Conservation (phyloP, 2,329 filamentous ascomycete genomes). For the Arthrobotrys iridis region DNA sequence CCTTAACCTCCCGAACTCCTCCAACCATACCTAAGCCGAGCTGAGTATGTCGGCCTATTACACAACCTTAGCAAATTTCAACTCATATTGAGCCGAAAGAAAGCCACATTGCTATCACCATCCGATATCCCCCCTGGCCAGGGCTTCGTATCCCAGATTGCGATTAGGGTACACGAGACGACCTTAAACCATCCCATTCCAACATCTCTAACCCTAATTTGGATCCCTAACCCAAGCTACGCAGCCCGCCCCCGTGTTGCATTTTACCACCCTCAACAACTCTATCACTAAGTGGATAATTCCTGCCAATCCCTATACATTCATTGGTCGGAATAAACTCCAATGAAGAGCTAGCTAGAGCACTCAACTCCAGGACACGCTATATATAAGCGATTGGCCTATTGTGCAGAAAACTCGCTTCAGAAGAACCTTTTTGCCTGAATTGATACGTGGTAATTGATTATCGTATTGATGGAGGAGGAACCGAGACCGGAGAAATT, state of each 20-base stretch:
- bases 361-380: too few relatives aligned
- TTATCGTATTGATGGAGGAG: neutral
- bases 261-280: conserved; percentile 4
- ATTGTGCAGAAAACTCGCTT: conserved; percentile 16
- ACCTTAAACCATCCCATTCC: neutral
- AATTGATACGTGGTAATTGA: conserved; percentile 21
- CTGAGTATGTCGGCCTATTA: neutral
- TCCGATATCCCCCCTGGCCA: neutral
- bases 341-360: neutral
- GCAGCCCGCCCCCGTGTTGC: neutral
- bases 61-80: neutral
- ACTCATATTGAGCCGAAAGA: neutral
- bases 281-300: neutral
- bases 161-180: neutral
- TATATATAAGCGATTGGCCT: conserved; percentile 22
- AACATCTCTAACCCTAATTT: neutral
- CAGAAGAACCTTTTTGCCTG: conserved; percentile 2
- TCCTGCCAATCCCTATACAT: conserved; percentile 1
- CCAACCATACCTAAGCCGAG: conserved; percentile 7
- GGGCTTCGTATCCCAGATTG: neutral
- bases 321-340: conserved; percentile 6
- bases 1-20: conserved; percentile 8
- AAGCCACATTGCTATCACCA: neutral
- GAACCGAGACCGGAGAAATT: neutral
- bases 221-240: too few relatives aligned